These are phyloP conservation scores for Quercus engelmannii DNA, from an alignment of 306 rosid species.

Conservation along the genomic window DNA sequence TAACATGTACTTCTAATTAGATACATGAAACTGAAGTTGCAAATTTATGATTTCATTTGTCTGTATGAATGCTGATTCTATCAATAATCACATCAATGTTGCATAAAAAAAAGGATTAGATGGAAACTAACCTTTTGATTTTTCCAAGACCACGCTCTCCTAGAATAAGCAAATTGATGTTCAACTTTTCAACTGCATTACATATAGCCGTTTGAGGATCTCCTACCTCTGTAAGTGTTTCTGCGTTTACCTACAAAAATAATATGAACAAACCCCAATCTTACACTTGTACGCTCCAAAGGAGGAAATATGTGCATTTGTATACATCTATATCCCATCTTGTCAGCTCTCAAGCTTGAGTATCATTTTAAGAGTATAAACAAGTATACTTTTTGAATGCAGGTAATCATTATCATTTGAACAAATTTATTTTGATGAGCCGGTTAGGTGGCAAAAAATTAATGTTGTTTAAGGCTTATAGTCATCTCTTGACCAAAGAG, in stretches of 20 bases:
- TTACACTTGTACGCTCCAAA: background rate
- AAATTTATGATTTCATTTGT: background rate
- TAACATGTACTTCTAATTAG: background rate
- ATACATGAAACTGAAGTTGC: background rate
- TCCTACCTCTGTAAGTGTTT: constrained; percentile 37
- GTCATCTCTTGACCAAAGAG: background rate
- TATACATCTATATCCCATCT: background rate
- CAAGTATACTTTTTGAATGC: background rate
- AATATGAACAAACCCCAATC: background rate
- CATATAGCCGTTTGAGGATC: constrained; percentile 41
- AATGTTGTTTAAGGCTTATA: background rate
- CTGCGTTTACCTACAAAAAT: constrained; percentile 31
- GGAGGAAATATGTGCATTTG: background rate
- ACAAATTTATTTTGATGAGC: background rate
- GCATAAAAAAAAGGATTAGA: background rate
- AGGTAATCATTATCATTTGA: background rate
- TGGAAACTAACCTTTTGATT: constrained; percentile 31
- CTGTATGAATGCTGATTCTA: background rate
- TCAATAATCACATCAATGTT: background rate
- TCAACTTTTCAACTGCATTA: constrained; percentile 36
- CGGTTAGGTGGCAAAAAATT: background rate
- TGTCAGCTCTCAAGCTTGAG: background rate
- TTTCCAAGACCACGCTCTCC: constrained; percentile 40
- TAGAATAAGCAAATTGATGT: constrained; percentile 38
- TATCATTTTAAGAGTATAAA: background rate